These are phyloP conservation scores for Phytophthora fragariae DNA, from an alignment of 352 stramenopile species.

Conservation along the genomic window DNA sequence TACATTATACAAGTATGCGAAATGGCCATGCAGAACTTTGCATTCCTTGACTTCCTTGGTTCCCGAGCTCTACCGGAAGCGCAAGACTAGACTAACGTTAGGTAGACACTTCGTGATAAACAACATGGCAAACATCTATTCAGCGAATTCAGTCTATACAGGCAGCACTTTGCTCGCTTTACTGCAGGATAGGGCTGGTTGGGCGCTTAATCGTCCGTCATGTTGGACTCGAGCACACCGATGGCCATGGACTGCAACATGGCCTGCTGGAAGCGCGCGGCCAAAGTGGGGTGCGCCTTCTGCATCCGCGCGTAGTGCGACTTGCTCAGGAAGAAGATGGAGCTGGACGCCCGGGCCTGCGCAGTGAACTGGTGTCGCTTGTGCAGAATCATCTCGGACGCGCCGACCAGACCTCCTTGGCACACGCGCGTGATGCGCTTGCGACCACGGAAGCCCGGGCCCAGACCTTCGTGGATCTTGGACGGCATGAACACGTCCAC, in stretches of 20 bases:
- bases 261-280: slow-evolving; percentile 82
- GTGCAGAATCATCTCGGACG: slow-evolving; percentile 84
- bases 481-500: slow-evolving; percentile 88
- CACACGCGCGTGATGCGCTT: slow-evolving; percentile 87
- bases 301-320: slow-evolving; percentile 78
- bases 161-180: slow-evolving; percentile 4
- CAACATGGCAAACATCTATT: slow-evolving; percentile 11
- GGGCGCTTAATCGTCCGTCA: slow-evolving; percentile 69
- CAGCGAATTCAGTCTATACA: slow-evolving; percentile 13
- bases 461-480: slow-evolving; percentile 80
- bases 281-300: slow-evolving; percentile 64
- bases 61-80: too few species aligned
- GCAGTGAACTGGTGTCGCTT: slow-evolving; percentile 86
- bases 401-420: slow-evolving; percentile 80
- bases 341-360: slow-evolving; percentile 66
- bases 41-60: neutral
- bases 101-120: neutral
- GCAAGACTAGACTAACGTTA: too few species aligned
- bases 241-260: slow-evolving; percentile 89
- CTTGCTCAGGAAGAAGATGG: slow-evolving; percentile 87
- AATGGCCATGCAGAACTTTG: slow-evolving; percentile 10
- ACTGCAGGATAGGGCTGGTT: slow-evolving; percentile 5
- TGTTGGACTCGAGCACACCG: slow-evolving; percentile 85
- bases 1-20: slow-evolving; percentile 48
- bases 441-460: slow-evolving; percentile 75